phyloP scores from a whole-genome alignment of 2,329 filamentous ascomycete species.

The Verticillium dahliae region DNA sequence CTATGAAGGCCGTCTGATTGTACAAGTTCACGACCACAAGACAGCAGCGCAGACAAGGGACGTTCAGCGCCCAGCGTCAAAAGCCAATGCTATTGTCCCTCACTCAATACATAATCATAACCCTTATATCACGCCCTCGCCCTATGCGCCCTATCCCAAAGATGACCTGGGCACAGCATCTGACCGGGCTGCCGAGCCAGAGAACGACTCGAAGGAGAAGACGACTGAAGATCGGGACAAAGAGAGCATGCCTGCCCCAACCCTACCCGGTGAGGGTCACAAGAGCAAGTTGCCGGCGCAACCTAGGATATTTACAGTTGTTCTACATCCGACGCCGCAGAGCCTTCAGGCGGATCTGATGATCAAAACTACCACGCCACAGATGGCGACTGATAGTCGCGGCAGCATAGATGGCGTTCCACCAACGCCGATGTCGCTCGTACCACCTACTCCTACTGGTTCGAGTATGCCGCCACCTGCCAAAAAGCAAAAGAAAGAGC shows the following conservation, averaged over 20 bases:
- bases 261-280: conserved; percentile 36
- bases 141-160: conserved; percentile 67
- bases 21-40: conserved; percentile 87
- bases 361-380: conserved; percentile 68
- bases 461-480: conserved; percentile 52
- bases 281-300: conserved; percentile 43
- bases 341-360: conserved; percentile 70
- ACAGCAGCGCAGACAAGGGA: conserved; percentile 56
- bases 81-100: conserved; percentile 56
- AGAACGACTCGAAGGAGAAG: conserved; percentile 46
- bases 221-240: not conserved
- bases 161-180: conserved; percentile 27
- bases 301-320: conserved; percentile 66
- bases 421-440: conserved; percentile 56
- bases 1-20: conserved; percentile 92
- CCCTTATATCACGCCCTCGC: conserved; percentile 81
- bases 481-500: conserved; percentile 64
- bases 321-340: conserved; percentile 77
- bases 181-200: conserved; percentile 12
- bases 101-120: conserved; percentile 94
- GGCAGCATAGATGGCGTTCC: conserved; percentile 42
- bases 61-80: conserved; percentile 40
- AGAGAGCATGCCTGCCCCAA: conserved; percentile 44
- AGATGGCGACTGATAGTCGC: conserved; percentile 30
- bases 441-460: conserved; percentile 57